Conservation (phyloP, 805 yeast genomes). For the Metschnikowia koreensis region DNA sequence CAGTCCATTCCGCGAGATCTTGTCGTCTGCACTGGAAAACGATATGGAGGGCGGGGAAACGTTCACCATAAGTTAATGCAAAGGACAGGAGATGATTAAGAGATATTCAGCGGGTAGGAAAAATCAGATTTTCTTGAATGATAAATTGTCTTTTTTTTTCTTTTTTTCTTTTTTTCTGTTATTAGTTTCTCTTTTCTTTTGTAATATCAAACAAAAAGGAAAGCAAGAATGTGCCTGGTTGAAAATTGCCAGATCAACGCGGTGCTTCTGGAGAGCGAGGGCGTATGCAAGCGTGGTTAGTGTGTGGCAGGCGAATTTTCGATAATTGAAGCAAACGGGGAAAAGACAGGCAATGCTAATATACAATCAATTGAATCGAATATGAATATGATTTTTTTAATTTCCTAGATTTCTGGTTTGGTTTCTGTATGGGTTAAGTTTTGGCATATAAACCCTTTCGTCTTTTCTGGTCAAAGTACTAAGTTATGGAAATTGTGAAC, state of each 20-base stretch:
- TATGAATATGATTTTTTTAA: no score
- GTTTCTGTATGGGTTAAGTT: no score
- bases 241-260: background rate
- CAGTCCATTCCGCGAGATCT: background rate
- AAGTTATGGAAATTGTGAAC: no score
- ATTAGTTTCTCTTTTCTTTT: no score
- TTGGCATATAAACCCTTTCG: no score
- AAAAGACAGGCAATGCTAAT: background rate
- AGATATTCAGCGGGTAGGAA: background rate
- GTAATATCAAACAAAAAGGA: background rate
- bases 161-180: no score
- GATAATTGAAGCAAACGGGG: background rate
- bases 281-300: background rate
- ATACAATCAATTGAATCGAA: background rate
- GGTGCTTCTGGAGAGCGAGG: background rate
- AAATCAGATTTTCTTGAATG: background rate
- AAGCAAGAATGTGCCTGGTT: background rate
- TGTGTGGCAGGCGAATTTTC: background rate
- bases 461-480: no score
- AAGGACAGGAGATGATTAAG: background rate
- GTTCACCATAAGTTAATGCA: constrained; percentile 9
- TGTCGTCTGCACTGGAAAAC: constrained; percentile 12
- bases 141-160: no score
- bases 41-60: constrained; percentile 17
- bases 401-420: no score